Base-by-base conservation (phyloP, 2,329 filamentous ascomycete species). In the Laburnicola sp. region DNA sequence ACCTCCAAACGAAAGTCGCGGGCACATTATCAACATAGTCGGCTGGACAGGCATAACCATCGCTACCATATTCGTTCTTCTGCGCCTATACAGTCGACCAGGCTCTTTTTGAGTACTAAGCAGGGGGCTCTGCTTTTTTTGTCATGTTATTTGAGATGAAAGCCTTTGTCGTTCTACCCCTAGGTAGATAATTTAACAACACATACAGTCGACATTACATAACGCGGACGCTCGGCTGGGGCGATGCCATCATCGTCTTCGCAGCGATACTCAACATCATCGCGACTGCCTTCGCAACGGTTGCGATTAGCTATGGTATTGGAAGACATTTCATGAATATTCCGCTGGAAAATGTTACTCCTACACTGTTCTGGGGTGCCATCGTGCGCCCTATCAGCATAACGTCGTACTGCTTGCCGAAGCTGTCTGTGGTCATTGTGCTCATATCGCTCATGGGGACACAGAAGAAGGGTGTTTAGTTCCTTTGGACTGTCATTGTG, bases 1-100 rank as follows among this genome's bases (percentile, higher is more conserved):
- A 11, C 42, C 42, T 36, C 45, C 45, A 8, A 32, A 42, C 22
- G 45, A 41, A 28, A 50, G 31, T 16, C 26, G 47, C 6, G 39
- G 47, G 7, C 26, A 28, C 31, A 45, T 39, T 23, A 35, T 50
- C 39, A 50, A 50, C 40, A 50, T 50, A 39, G 41, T 45, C 4
- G 28, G 28, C 25, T 50, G 39, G 41, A 22, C 38, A 21, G 30
- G 40, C 25, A 32, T 28, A 4, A 4, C 36, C 3, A 41, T 48
- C 26, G n/a, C 36, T 16, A 48, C 45, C 10, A 11, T 26, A 8
- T 41, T 26, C 27, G 28, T 48, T 27, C 22, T 37, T 35, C 23
- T 48, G 6, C 45, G 37, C 36, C n/a, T 35, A n/a, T 48, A 34
- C 45, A 48, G 45, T 27, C 45, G 37, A 31, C n/a, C n/a, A n/a